Conservation (phyloP, 75 land plant species). For the Larix kaempferi region DNA sequence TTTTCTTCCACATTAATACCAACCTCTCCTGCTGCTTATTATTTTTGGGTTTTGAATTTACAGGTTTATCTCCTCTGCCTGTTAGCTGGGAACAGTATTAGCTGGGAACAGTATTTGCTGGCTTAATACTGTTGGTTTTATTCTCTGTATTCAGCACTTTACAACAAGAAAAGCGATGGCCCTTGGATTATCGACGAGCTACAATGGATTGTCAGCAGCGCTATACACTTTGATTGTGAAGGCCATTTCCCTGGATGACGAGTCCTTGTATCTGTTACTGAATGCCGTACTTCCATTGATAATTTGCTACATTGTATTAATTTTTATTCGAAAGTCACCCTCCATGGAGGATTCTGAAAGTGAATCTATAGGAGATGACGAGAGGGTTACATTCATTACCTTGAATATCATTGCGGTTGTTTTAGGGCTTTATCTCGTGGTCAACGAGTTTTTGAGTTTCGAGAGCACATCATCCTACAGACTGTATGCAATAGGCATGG, state of each 20-base stretch:
- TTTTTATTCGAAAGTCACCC: slow-evolving; percentile 5
- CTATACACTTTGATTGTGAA: slow-evolving; percentile 40
- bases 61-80: slow-evolving; percentile 51
- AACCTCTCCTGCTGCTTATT: not conserved
- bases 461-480: slow-evolving; percentile 12
- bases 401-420: slow-evolving; percentile 20
- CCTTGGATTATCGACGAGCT: not conserved
- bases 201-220: slow-evolving; percentile 30
- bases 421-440: slow-evolving; percentile 12
- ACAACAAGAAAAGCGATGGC: not conserved
- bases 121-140: slow-evolving; percentile 63
- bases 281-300: slow-evolving; percentile 51
- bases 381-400: slow-evolving; percentile 18
- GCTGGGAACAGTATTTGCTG: slow-evolving; percentile 66
- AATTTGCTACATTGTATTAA: slow-evolving; percentile 20
- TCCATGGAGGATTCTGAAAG: not conserved
- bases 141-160: slow-evolving; percentile 53
- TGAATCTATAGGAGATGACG: not conserved
- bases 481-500: slow-evolving; percentile 7
- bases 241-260: slow-evolving; percentile 16
- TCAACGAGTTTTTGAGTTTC: slow-evolving; percentile 16
- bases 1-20: not conserved
- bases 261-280: slow-evolving; percentile 46
- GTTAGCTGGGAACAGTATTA: slow-evolving; percentile 52
- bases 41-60: not conserved